These are phyloP conservation scores for Kwoniella botswanensis DNA, from an alignment of 768 basidiomycete genomes.

Conservation along the genomic window DNA sequence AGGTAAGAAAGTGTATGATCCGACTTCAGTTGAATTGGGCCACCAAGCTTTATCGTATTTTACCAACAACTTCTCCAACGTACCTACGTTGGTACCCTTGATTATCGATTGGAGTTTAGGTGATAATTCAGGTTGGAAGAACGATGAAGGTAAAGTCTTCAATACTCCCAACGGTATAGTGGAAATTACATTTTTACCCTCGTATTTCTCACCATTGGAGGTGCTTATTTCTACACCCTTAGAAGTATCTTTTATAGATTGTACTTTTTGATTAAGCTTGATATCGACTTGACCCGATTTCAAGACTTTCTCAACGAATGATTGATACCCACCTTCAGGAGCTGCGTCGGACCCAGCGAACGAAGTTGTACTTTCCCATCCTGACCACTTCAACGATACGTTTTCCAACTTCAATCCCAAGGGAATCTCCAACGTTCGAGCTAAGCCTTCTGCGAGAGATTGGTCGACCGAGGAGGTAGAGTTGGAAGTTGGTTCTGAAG, in stretches of 20 bases:
- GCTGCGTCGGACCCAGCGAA: constrained; percentile 56
- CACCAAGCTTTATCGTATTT: constrained; percentile 54
- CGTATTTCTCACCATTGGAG: constrained; percentile 9
- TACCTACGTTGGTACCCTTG: constrained; percentile 47
- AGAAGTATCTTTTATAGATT: constrained; percentile 18
- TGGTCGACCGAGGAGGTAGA: constrained; percentile 18
- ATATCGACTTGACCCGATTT: constrained; percentile 40
- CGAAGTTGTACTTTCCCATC: constrained; percentile 51
- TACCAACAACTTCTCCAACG: constrained; percentile 52
- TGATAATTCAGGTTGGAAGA: constrained; percentile 46
- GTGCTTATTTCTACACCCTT: constrained; percentile 23
- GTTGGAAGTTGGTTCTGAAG: constrained; percentile 21
- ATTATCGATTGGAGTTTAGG: constrained; percentile 37
- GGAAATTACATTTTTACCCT: constrained; percentile 40
- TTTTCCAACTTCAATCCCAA: constrained; percentile 54
- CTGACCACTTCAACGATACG: constrained; percentile 50
- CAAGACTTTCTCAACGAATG: constrained; percentile 44
- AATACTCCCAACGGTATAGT: constrained; percentile 55
- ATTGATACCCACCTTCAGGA: constrained; percentile 54
- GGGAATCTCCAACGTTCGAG: constrained; percentile 52
- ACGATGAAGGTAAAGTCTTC: constrained; percentile 31
- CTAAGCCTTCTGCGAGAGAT: constrained; percentile 36
- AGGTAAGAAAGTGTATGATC: constrained; percentile 55
- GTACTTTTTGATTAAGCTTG: constrained; percentile 30
- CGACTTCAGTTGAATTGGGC: constrained; percentile 43